Conservation (phyloP, 306 rosid species). For the Prunus mongolica region DNA sequence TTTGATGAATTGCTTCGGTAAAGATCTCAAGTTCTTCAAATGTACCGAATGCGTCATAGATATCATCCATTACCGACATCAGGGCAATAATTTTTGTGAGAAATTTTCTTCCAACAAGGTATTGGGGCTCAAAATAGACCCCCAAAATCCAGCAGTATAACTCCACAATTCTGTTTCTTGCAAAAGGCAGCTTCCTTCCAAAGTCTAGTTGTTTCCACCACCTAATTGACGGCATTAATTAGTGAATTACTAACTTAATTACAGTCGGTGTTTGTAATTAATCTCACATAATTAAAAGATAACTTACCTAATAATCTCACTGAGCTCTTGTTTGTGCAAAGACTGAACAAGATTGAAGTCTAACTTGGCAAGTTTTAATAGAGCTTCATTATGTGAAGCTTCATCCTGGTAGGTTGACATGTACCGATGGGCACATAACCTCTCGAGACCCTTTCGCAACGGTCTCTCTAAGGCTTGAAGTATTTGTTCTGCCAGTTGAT, state of each 20-base stretch:
- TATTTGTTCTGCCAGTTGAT: not conserved
- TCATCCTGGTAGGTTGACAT: not conserved
- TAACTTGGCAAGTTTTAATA: too few species aligned
- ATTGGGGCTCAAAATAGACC: too few species aligned
- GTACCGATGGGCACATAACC: constrained; percentile 13
- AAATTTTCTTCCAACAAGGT: too few species aligned
- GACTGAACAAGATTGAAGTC: too few species aligned
- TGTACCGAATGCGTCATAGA: constrained; percentile 26
- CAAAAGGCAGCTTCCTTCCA: constrained; percentile 15
- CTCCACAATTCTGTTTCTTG: constrained; percentile 38
- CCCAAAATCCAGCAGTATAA: constrained; percentile 21
- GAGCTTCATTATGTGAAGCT: too few species aligned
- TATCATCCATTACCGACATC: constrained; percentile 27
- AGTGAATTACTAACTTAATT: too few species aligned
- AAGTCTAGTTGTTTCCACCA: constrained; percentile 47
- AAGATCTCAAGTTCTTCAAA: constrained; percentile 13
- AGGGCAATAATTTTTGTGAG: constrained; percentile 1
- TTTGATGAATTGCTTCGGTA: not conserved
- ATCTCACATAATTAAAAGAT: too few species aligned
- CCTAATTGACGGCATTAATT: not conserved
- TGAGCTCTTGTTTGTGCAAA: too few species aligned
- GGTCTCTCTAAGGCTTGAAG: not conserved
- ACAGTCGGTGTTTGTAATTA: too few species aligned
- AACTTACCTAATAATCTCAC: not conserved
- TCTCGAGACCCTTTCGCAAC: constrained; percentile 9